Conservation (phyloP, 1,284 basidiomycete species). For the Bondarzewia mesenterica region DNA sequence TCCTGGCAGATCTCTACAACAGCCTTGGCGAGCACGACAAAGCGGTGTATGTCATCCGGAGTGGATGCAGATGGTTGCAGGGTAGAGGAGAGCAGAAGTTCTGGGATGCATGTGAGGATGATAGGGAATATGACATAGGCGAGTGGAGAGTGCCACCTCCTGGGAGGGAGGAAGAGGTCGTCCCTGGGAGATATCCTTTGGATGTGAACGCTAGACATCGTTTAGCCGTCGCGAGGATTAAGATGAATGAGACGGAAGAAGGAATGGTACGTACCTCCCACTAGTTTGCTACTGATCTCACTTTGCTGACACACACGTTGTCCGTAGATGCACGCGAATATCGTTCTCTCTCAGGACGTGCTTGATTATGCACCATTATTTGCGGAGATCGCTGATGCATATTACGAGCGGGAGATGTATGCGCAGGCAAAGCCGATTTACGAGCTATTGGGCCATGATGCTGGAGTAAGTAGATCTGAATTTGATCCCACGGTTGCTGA, state of each 20-base stretch:
- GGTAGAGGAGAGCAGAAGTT: constrained; percentile 66
- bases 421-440: constrained; percentile 74
- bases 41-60: constrained; percentile 65
- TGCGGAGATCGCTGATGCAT: constrained; percentile 78
- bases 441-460: constrained; percentile 63
- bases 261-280: constrained; percentile 55
- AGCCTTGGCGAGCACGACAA: constrained; percentile 60
- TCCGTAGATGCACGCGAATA: constrained; percentile 73
- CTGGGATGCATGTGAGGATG: constrained; percentile 82
- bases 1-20: constrained; percentile 80
- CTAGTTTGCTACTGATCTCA: not conserved
- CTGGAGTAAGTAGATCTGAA: constrained; percentile 40
- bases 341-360: constrained; percentile 65
- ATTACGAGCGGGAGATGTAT: constrained; percentile 69
- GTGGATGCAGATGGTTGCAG: constrained; percentile 85
- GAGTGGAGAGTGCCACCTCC: constrained; percentile 19
- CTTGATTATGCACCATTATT: constrained; percentile 74
- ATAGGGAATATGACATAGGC: constrained; percentile 76
- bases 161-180: constrained; percentile 27
- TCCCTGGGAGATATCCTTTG: constrained; percentile 54
- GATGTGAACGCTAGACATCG: constrained; percentile 81
- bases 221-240: constrained; percentile 81
- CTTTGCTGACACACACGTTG: not conserved
- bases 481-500: not conserved
- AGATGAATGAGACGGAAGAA: constrained; percentile 74